Conservation (phyloP, 2,329 filamentous ascomycete genomes). For the Pseudogymnoascus sp. region DNA sequence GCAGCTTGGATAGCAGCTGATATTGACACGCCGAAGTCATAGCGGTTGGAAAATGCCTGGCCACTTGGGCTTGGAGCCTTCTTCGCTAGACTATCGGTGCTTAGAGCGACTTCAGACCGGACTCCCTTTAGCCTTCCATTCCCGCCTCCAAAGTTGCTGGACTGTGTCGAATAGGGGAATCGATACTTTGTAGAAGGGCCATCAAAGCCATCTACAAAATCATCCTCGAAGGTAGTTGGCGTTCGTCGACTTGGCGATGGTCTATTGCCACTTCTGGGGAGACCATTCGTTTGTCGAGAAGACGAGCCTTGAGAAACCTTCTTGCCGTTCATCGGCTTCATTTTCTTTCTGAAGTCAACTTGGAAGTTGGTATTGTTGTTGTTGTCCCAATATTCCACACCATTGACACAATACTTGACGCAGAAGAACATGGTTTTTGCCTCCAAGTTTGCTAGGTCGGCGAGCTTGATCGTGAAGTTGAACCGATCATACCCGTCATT, state of each 20-base stretch:
- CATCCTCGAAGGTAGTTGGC: slow-evolving; percentile 53
- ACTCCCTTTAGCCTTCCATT: slow-evolving; percentile 60
- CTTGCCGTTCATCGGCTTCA: slow-evolving; percentile 53
- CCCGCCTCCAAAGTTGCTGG: slow-evolving; percentile 21
- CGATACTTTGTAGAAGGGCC: slow-evolving; percentile 33
- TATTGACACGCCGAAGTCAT: slow-evolving; percentile 92
- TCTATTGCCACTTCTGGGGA: slow-evolving; percentile 60
- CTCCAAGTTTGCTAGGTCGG: slow-evolving; percentile 85
- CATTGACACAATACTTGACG: slow-evolving; percentile 76
- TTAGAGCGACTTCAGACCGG: slow-evolving; percentile 51
- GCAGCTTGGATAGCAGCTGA: slow-evolving; percentile 71
- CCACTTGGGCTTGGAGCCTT: slow-evolving; percentile 48
- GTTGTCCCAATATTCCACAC: slow-evolving; percentile 92
- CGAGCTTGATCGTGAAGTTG: slow-evolving; percentile 86
- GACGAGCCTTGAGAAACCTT: slow-evolving; percentile 41
- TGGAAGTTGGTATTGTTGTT: slow-evolving; percentile 84
- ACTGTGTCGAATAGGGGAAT: slow-evolving; percentile 12
- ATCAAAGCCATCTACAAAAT: slow-evolving; percentile 56
- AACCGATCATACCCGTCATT: slow-evolving; percentile 75
- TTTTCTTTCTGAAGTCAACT: slow-evolving; percentile 81
- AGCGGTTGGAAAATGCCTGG: slow-evolving; percentile 81
- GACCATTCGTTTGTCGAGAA: slow-evolving; percentile 41
- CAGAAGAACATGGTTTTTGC: slow-evolving; percentile 90
- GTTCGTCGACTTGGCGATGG: slow-evolving; percentile 40
- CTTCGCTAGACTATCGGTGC: slow-evolving; percentile 31